Evolutionary conservation across 2,329 filamentous ascomycete species (phyloP), one percentile per base, ranked within the genome.

Genomic region (Cordyceps pruinosa): DNA sequence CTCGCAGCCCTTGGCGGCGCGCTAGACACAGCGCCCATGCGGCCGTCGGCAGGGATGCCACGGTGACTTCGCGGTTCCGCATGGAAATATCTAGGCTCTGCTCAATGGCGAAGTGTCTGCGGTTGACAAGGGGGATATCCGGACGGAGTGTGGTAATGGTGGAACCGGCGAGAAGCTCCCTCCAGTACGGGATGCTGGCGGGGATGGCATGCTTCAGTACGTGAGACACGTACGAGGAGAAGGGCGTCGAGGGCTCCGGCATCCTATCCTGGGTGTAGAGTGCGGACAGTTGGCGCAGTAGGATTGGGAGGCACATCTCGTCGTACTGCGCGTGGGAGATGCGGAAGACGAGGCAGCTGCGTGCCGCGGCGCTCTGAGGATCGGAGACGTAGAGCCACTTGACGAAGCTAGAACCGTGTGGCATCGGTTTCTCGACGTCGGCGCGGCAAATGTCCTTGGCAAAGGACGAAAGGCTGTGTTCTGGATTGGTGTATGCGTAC

Each of bases 271-370:
- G 32, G 44, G 66, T 57, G 59, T 71, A 71, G 6, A 85, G 72
- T 0, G 76, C 74, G 3, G 79, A 80, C 41, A 88, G 77, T 64
- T 86, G 82, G 19, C 75, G 75, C 58, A 87, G 77, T 21, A 87
- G 76, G n/a, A 77, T 72, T 0, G 83, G 80, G 9, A 88, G 75
- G 61, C 81, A 87, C 23, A 88, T 83, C 61, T 85, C 85, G 61
- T 88, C 85, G 65, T 87, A 88, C 62, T 88, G 85, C 0, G 85
- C 82, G 66, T 88, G 85, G 0, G 84, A 87, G 56, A 88, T 78
- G 57, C 85, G 80, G 66, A 86, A 77, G 58, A 80, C 71, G 15
- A 87, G 78, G 48, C 71, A 75, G 34, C 70, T 73, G 61, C 32
- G 60, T 63, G 19, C 62, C 64, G 37, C 65, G 49, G 58, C 60